Evolutionary conservation across 2,329 filamentous ascomycete genomes (phyloP).

Genomic region (Pseudogymnoascus sp.): DNA sequence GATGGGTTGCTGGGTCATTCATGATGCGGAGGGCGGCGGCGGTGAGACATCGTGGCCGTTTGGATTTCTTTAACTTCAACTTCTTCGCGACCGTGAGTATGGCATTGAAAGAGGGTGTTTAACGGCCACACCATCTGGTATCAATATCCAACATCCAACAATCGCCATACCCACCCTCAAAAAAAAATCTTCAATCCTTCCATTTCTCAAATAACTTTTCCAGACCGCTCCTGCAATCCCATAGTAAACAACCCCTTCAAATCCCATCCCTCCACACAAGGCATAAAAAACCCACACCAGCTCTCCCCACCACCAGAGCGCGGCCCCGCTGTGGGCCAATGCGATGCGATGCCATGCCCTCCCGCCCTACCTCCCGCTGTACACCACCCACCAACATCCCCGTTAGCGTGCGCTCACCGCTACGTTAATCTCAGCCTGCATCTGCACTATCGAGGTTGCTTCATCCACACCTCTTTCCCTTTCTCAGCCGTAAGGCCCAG

Average conservation of each 20-base stretch:
- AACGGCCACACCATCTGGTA: background rate
- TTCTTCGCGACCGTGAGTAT: background rate
- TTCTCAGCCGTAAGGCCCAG: background rate
- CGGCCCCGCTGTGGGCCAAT: constrained; percentile 6
- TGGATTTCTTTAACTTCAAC: background rate
- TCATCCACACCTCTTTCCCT: background rate
- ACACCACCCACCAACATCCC: background rate
- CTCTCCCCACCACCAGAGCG: background rate
- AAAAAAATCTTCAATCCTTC: background rate
- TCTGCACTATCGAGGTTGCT: background rate
- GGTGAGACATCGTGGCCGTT: constrained; percentile 7
- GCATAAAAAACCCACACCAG: background rate
- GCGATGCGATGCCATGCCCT: background rate
- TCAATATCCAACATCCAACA: background rate
- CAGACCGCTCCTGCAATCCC: background rate
- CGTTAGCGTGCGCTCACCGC: background rate
- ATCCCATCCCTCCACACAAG: background rate
- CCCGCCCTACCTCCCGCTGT: background rate
- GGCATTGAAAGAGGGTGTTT: background rate
- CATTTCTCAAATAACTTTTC: background rate
- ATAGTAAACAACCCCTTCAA: background rate
- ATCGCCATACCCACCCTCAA: background rate
- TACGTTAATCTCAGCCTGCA: constrained; percentile 6
- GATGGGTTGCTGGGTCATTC: background rate
- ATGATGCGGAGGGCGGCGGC: background rate